These are phyloP conservation scores for Phytopythium boreale DNA, from an alignment of 352 stramenopile genomes.

Conservation along the genomic window DNA sequence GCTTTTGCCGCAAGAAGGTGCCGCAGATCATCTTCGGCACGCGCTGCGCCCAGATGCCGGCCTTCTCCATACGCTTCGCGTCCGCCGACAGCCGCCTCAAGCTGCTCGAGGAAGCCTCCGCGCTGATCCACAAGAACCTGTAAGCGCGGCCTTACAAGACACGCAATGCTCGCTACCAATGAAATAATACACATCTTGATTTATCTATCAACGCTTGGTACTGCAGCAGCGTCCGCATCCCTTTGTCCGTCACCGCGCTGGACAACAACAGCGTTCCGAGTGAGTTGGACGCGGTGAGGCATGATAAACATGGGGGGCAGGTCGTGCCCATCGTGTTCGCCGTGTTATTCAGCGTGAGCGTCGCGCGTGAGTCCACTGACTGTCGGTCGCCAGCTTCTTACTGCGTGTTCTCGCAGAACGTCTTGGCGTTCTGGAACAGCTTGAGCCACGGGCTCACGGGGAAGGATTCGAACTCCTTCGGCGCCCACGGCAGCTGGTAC, in stretches of 20 bases:
- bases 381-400: constrained; percentile 14
- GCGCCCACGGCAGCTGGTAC: constrained; percentile 98
- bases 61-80: constrained; percentile 12
- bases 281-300: background rate
- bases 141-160: too few relatives aligned
- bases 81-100: background rate
- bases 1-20: constrained; percentile 3
- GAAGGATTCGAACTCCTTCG: constrained; percentile 74
- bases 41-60: constrained; percentile 10
- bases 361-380: background rate
- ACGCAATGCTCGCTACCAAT: background rate
- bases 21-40: constrained; percentile 13
- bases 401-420: constrained; percentile 90
- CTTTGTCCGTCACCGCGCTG: too few relatives aligned
- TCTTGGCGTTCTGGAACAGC: constrained; percentile 98
- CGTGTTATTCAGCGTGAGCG: background rate
- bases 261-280: too few relatives aligned
- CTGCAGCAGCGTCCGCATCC: background rate
- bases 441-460: constrained; percentile 94
- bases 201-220: background rate
- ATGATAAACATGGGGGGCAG: background rate
- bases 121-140: constrained; percentile 5
- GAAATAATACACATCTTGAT: background rate
- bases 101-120: constrained; percentile 6
- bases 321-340: background rate